Conservation (phyloP, 2,329 filamentous ascomycete genomes). For the Pseudogymnoascus sp. region DNA sequence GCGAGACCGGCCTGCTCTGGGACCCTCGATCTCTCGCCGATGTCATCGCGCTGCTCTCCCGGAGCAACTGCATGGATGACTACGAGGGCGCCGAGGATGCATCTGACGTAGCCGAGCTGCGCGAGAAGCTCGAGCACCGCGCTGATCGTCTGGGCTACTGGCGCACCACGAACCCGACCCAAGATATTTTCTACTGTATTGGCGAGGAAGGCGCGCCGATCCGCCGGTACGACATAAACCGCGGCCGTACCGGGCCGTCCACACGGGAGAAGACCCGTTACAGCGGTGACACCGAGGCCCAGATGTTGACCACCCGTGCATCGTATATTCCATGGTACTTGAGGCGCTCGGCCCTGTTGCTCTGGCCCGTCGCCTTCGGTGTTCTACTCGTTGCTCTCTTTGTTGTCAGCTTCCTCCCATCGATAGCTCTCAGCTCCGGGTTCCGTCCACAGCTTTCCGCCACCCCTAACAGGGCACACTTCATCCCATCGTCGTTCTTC, state of each 20-base stretch:
- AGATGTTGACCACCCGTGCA: conserved; percentile 6
- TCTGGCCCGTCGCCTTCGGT: conserved; percentile 54
- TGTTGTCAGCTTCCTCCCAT: conserved; percentile 69
- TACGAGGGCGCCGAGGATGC: conserved; percentile 64
- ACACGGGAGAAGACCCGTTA: conserved; percentile 15
- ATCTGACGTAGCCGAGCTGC: conserved; percentile 43
- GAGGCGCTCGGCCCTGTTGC: conserved; percentile 55
- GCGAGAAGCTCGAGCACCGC: conserved; percentile 44
- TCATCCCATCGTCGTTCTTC: conserved; percentile 81
- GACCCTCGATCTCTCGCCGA: conserved; percentile 78
- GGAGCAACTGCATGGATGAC: conserved; percentile 68
- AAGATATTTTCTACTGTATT: conserved; percentile 69
- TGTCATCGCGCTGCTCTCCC: conserved; percentile 67
- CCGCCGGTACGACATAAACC: conserved; percentile 42
- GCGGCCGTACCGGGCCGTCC: conserved; percentile 40
- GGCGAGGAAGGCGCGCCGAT: conserved; percentile 54
- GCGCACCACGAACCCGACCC: conserved; percentile 56
- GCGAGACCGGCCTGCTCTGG: conserved; percentile 74
- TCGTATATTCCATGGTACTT: conserved; percentile 70
- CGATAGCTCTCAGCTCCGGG: conserved; percentile 56
- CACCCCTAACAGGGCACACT: conserved; percentile 54
- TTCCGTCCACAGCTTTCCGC: conserved; percentile 64
- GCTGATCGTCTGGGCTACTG: conserved; percentile 81
- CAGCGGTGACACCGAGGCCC: neutral
- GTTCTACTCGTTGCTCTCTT: conserved; percentile 63